These are phyloP conservation scores for Candida vartiovaarae DNA, from an alignment of 805 yeast species.

Conservation along the genomic window DNA sequence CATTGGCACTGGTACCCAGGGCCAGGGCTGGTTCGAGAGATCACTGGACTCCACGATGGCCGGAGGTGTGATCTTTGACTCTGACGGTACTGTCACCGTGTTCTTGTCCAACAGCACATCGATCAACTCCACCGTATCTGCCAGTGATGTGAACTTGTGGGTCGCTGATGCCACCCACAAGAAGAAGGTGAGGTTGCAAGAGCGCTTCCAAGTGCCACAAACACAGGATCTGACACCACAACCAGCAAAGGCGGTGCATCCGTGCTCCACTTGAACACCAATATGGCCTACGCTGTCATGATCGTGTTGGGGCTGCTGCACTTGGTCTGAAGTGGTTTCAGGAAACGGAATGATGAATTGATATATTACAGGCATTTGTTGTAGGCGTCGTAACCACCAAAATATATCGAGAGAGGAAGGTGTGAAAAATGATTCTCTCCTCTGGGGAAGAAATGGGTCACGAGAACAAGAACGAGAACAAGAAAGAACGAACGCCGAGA, in stretches of 20 bases:
- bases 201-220: constrained; percentile 29
- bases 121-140: constrained; percentile 39
- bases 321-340: constrained; percentile 2
- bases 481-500: too few relatives aligned
- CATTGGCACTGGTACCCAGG: constrained; percentile 53
- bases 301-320: constrained; percentile 15
- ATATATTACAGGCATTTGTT: too few relatives aligned
- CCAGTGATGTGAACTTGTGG: constrained; percentile 39
- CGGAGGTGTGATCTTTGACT: constrained; percentile 68
- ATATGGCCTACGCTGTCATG: constrained; percentile 16
- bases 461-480: too few relatives aligned
- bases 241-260: constrained; percentile 10
- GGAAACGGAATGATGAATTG: too few relatives aligned
- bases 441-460: too few relatives aligned
- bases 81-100: constrained; percentile 52
- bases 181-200: constrained; percentile 25
- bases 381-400: too few relatives aligned
- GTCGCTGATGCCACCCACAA: constrained; percentile 28
- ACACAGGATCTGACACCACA: constrained; percentile 28
- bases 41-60: constrained; percentile 42
- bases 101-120: constrained; percentile 50
- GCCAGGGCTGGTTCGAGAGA: constrained; percentile 51
- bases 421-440: too few relatives aligned
- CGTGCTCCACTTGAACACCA: constrained; percentile 14
- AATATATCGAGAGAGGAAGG: too few relatives aligned